Evolutionary conservation across 441 rosid species (phyloP).

Genomic region (Lagerstroemia fauriei): DNA sequence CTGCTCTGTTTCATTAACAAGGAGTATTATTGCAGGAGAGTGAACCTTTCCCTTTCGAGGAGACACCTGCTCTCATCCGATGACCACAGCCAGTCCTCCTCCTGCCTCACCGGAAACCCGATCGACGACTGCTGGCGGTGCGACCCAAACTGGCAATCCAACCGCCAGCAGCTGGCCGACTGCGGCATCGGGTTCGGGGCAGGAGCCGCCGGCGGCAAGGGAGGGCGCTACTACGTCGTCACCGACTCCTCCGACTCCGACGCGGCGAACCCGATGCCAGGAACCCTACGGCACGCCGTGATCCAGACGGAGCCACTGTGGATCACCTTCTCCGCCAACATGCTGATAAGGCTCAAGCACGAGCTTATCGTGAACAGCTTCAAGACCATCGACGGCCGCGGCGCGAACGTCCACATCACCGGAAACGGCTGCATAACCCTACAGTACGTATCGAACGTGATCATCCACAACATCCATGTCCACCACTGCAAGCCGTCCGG

Average conservation of each 20-base stretch:
- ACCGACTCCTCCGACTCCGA: conserved; percentile 81
- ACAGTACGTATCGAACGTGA: conserved; percentile 67
- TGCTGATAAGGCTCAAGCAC: conserved; percentile 64
- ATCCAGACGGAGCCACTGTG: conserved; percentile 81
- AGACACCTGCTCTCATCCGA: conserved; percentile 44
- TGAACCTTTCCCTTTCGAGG: conserved; percentile 63
- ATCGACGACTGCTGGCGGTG: conserved; percentile 96
- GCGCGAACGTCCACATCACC: conserved; percentile 58
- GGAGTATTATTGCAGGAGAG: conserved; percentile 46
- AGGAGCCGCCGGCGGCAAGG: conserved; percentile 70
- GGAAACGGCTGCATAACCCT: conserved; percentile 77
- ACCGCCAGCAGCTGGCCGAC: conserved; percentile 81
- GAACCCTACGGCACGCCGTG: conserved; percentile 79
- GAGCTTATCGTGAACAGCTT: conserved; percentile 77
- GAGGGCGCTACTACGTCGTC: conserved; percentile 75
- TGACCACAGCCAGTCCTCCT: conserved; percentile 36
- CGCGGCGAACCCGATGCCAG: conserved; percentile 68
- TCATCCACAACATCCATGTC: conserved; percentile 78
- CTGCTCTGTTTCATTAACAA: neutral
- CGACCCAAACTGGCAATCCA: conserved; percentile 60
- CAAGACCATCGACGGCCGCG: conserved; percentile 90
- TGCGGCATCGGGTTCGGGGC: conserved; percentile 77
- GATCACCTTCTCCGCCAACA: conserved; percentile 69
- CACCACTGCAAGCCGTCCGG: conserved; percentile 80
- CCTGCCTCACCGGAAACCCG: conserved; percentile 81